Conservation (phyloP, 1,139 yeast genomes). For the Suzukiozyma palmioleophila region DNA sequence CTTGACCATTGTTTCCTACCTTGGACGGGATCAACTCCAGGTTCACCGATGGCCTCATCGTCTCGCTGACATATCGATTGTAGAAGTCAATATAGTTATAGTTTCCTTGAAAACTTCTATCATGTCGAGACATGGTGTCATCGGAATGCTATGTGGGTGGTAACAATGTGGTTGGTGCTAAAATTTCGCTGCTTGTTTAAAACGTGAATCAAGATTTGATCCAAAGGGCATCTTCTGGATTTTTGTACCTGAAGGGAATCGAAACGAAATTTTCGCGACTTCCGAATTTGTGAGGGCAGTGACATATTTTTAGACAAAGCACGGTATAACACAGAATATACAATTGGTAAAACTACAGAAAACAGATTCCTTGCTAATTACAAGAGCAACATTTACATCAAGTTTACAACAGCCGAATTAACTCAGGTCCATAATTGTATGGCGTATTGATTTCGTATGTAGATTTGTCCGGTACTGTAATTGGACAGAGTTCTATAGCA, state of each 20-base stretch:
- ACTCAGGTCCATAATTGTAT: no score
- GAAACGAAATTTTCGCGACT: neutral
- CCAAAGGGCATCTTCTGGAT: neutral
- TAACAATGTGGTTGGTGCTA: no score
- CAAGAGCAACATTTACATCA: no score
- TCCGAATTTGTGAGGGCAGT: no score
- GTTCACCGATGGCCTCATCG: constrained; percentile 5
- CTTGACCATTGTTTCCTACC: constrained; percentile 9
- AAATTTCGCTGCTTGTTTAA: neutral
- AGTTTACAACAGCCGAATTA: no score
- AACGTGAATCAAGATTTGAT: neutral
- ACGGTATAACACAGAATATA: no score
- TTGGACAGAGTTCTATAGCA: no score
- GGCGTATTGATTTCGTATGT: no score
- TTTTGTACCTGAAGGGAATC: neutral
- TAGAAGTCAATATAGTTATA: constrained; percentile 19
- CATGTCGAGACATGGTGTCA: constrained; percentile 1
- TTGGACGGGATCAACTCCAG: constrained; percentile 8
- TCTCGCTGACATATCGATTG: constrained; percentile 16
- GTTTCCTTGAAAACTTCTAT: constrained; percentile 16
- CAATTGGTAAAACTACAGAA: no score
- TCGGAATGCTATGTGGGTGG: neutral
- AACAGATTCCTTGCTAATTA: no score
- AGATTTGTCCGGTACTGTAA: no score
- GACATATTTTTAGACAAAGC: neutral